A percentile compares a stretch with the other conserved stretches of the same genome.
These are phyloP conservation scores for Herpomyces periplanetae DNA, from an alignment of 2,329 filamentous ascomycete species.

Conservation along the genomic window DNA sequence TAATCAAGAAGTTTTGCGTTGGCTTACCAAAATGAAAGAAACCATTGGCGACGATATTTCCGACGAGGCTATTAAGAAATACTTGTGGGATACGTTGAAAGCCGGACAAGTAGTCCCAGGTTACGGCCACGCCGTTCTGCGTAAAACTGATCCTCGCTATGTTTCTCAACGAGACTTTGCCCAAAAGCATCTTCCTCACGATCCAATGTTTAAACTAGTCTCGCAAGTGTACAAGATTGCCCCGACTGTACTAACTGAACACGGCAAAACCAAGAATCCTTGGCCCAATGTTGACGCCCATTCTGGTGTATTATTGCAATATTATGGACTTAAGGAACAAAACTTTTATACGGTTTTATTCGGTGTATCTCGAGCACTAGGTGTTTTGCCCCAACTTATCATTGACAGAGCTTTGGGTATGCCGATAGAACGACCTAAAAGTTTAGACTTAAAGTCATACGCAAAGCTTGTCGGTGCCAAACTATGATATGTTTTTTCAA, in stretches of 20 bases:
- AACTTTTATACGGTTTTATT: constrained; percentile 99
- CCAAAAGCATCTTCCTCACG: constrained; percentile 61
- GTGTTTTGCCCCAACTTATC: constrained; percentile 95
- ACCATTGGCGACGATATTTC: constrained; percentile 64
- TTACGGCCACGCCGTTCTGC: constrained; percentile 92
- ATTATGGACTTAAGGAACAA: constrained; percentile 94
- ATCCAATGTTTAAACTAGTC: constrained; percentile 99
- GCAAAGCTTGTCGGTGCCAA: constrained; percentile 64
- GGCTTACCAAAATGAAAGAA: constrained; percentile 98
- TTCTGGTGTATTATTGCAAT: constrained; percentile 94
- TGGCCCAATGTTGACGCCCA: constrained; percentile 96
- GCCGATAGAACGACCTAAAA: constrained; percentile 95
- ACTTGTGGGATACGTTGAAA: constrained; percentile 94
- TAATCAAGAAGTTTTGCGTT: constrained; percentile 98
- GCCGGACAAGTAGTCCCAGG: constrained; percentile 77
- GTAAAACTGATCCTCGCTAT: constrained; percentile 98
- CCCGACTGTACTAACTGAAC: constrained; percentile 81
- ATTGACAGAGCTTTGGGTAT: constrained; percentile 90
- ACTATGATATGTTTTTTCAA: constrained; percentile 36
- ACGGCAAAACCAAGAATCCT: constrained; percentile 99
- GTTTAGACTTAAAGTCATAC: constrained; percentile 88
- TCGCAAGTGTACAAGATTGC: constrained; percentile 99
- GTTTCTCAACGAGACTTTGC: constrained; percentile 92
- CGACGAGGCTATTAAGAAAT: constrained; percentile 86
- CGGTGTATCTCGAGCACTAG: constrained; percentile 85